phyloP scores from a whole-genome alignment of 2,329 filamentous ascomycete genomes.

The Cercospora sesami region DNA sequence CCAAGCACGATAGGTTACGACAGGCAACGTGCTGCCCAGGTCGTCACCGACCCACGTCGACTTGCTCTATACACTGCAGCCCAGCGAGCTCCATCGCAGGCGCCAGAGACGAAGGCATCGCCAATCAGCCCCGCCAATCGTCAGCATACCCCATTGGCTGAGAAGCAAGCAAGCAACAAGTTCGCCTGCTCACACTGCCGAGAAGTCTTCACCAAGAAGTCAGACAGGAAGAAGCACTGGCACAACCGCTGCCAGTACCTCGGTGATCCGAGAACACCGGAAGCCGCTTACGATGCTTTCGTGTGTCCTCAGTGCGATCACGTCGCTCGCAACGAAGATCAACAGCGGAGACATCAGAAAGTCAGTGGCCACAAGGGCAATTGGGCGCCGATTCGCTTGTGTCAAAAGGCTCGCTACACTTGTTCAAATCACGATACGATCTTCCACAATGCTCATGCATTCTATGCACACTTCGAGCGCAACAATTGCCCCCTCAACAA shows the following conservation, averaged over 20 bases:
- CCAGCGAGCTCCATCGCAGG: background rate
- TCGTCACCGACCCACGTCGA: background rate
- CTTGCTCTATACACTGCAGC: background rate
- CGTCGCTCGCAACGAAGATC: conserved; percentile 9
- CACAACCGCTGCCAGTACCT: conserved; percentile 6
- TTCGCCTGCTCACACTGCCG: conserved; percentile 16
- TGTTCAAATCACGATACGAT: conserved; percentile 6
- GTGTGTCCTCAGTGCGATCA: conserved; percentile 9
- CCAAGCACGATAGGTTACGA: background rate
- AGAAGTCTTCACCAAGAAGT: conserved; percentile 9
- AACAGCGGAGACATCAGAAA: conserved; percentile 1
- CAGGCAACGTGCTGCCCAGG: background rate
- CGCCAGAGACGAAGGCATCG: background rate
- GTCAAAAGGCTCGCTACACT: conserved; percentile 8
- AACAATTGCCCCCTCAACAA: conserved; percentile 8
- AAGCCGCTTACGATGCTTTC: background rate
- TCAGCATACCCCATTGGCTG: background rate
- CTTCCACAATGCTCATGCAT: conserved; percentile 6
- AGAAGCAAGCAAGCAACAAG: conserved; percentile 12
- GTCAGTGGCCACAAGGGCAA: conserved; percentile 6
- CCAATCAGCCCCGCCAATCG: background rate
- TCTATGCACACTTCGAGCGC: conserved; percentile 15
- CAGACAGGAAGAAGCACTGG: conserved; percentile 14
- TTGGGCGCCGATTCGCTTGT: conserved; percentile 6
- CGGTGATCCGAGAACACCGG: conserved; percentile 2